These are phyloP conservation scores for Suhomyces sp. DNA, from an alignment of 805 yeast genomes.

Conservation along the genomic window DNA sequence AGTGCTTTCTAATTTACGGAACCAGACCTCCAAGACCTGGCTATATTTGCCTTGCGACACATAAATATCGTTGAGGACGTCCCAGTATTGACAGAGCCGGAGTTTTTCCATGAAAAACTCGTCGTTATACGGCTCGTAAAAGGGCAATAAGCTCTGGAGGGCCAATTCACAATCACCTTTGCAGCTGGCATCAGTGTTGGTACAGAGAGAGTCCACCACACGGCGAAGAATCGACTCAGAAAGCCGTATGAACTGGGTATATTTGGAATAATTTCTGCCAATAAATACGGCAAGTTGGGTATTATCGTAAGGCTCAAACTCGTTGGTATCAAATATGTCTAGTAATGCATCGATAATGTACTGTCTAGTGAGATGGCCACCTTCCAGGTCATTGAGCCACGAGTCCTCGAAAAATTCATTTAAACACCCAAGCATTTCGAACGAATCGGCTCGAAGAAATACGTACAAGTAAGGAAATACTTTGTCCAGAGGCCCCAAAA, in stretches of 20 bases:
- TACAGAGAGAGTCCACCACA: slow-evolving; percentile 51
- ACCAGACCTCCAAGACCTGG: slow-evolving; percentile 56
- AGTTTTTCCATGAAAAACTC: slow-evolving; percentile 49
- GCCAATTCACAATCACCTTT: slow-evolving; percentile 72
- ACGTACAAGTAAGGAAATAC: slow-evolving; percentile 65
- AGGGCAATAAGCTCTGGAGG: slow-evolving; percentile 65
- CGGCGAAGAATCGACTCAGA: slow-evolving; percentile 55
- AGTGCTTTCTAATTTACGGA: slow-evolving; percentile 17
- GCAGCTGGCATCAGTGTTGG: slow-evolving; percentile 27
- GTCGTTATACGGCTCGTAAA: slow-evolving; percentile 58
- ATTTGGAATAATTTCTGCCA: slow-evolving; percentile 80
- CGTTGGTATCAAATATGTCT: slow-evolving; percentile 48
- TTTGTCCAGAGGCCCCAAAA: not conserved
- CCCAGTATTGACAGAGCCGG: slow-evolving; percentile 52
- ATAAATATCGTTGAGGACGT: slow-evolving; percentile 59
- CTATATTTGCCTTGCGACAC: slow-evolving; percentile 50
- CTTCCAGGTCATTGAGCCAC: slow-evolving; percentile 54
- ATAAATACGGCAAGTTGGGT: slow-evolving; percentile 62
- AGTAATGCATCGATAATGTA: slow-evolving; percentile 70
- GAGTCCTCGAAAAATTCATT: slow-evolving; percentile 85
- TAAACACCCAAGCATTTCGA: slow-evolving; percentile 61
- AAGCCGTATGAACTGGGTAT: slow-evolving; percentile 73
- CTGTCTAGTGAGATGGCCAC: slow-evolving; percentile 53
- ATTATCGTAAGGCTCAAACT: slow-evolving; percentile 22
- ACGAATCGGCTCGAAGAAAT: slow-evolving; percentile 54